Evolutionary conservation across 345 rosid species (phyloP).

Genomic region (Populus simonii): DNA sequence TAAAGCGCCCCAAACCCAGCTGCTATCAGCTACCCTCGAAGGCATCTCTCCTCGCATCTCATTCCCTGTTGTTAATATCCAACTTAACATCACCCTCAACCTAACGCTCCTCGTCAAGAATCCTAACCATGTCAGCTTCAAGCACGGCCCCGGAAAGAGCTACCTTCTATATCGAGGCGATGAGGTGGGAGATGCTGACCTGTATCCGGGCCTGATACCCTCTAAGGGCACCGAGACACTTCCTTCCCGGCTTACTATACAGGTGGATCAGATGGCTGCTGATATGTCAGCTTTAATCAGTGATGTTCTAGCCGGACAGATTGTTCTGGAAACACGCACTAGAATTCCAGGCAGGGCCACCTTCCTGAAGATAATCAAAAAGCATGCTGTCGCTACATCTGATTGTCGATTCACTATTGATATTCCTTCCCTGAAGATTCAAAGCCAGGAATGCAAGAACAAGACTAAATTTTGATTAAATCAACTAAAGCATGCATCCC

Average conservation of each 20-base stretch:
- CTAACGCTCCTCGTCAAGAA: constrained; percentile 38
- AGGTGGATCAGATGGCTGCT: constrained; percentile 36
- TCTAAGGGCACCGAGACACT: constrained; percentile 34
- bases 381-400: constrained; percentile 33
- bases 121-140: constrained; percentile 42
- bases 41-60: constrained; percentile 43
- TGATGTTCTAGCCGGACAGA: constrained; percentile 37
- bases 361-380: constrained; percentile 39
- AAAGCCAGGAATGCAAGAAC: constrained; percentile 39
- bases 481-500: not conserved
- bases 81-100: constrained; percentile 47
- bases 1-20: constrained; percentile 23
- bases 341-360: constrained; percentile 52
- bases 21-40: constrained; percentile 39
- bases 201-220: constrained; percentile 40
- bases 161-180: constrained; percentile 28
- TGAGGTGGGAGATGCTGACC: constrained; percentile 43
- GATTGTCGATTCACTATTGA: constrained; percentile 37
- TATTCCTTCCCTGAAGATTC: constrained; percentile 38
- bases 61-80: constrained; percentile 29
- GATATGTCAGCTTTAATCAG: constrained; percentile 21
- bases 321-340: constrained; percentile 38
- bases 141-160: constrained; percentile 44
- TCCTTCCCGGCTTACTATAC: constrained; percentile 35
- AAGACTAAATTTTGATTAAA: constrained; percentile 31